Base-by-base conservation (phyloP, 1,284 basidiomycete genomes). In the Ceratobasidium sp. region DNA sequence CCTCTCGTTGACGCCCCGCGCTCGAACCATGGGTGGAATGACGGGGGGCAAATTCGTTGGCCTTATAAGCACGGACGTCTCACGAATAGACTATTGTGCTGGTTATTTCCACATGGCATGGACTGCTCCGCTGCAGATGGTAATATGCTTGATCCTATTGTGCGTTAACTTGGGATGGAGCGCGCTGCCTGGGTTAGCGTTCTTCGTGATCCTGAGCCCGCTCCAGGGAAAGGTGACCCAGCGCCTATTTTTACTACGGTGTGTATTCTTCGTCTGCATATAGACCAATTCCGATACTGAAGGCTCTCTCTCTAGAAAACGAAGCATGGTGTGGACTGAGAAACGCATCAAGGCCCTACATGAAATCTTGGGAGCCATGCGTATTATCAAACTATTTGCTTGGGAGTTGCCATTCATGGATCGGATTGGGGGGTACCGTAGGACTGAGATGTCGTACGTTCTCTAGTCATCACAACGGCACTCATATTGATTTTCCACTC, bases 61-160 rank as follows among this genome's bases (percentile, higher is more conserved):
- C 75, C 92, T 95, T 78, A 95, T 98, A 72, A 94, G 91, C 2
- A 95, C 94, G 0, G 95, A 98, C 77, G 87, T 93, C 33, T 90
- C 88, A 16, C 85, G 95, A 41, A 92, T 98, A 76, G 94, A 97
- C 76, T 98, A 95, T 75, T 90, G 62, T 21, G 30, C 86, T 56
- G 90, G 89, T 2, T 95, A 89, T 80, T 91, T 93, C 75, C 88
- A 90, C 72, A 85, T 92, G 81, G 80, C 84, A 19, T 92, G 91
- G 86, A 82, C 89, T 1, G 85, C 89, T 0, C 90, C 89, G 0
- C 83, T 90, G 52, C 87, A 90, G 75, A 83, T 90, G 79, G 75
- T 79, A 44, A 87, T 90, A 68, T 93, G 88, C 77, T 82, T 90
- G 41, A 79, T 85, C 54, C 81, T 92, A 11, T 82, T 93, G 1